Conservation (phyloP, 176 grass and related monocot genomes). For the Musa acuminata region DNA sequence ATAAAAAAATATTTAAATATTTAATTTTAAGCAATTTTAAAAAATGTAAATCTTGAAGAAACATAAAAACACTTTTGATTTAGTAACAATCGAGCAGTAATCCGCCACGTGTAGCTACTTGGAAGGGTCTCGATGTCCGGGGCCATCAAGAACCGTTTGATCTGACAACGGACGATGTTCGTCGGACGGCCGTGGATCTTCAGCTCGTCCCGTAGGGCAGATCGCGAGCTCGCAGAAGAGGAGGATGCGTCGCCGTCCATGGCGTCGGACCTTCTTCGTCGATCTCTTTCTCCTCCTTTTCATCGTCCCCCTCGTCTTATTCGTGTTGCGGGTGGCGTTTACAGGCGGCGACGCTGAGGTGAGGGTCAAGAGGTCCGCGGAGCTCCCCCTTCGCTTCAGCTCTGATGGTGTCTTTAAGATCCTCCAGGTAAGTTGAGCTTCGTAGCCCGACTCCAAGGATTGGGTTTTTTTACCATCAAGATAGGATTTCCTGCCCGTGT, state of each 20-base stretch:
- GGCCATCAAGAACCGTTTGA: too few species aligned
- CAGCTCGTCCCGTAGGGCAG: background rate
- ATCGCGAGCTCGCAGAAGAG: background rate
- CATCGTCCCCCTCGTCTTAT: constrained; percentile 14
- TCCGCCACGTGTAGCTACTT: too few species aligned
- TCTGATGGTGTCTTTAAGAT: constrained; percentile 77
- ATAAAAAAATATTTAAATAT: too few species aligned
- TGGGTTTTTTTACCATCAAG: background rate
- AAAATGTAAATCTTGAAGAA: too few species aligned
- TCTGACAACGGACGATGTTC: too few species aligned
- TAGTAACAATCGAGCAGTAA: too few species aligned
- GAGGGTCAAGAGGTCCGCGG: constrained; percentile 46
- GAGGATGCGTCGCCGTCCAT: constrained; percentile 1
- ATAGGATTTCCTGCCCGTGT: background rate
- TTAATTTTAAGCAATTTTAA: too few species aligned
- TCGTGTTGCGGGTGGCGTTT: constrained; percentile 7
- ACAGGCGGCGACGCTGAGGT: constrained; percentile 24
- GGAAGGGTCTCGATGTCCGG: too few species aligned
- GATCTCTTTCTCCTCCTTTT: constrained; percentile 32
- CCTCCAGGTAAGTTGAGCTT: constrained; percentile 39
- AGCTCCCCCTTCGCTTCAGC: constrained; percentile 62
- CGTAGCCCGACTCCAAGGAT: background rate
- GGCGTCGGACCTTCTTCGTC: constrained; percentile 7
- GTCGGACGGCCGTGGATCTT: background rate
- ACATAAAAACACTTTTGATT: too few species aligned